Evolutionary conservation across 2,329 filamentous ascomycete genomes (phyloP), one percentile per base, ranked within the genome.

Genomic region (Chrysoporthe puriensis): DNA sequence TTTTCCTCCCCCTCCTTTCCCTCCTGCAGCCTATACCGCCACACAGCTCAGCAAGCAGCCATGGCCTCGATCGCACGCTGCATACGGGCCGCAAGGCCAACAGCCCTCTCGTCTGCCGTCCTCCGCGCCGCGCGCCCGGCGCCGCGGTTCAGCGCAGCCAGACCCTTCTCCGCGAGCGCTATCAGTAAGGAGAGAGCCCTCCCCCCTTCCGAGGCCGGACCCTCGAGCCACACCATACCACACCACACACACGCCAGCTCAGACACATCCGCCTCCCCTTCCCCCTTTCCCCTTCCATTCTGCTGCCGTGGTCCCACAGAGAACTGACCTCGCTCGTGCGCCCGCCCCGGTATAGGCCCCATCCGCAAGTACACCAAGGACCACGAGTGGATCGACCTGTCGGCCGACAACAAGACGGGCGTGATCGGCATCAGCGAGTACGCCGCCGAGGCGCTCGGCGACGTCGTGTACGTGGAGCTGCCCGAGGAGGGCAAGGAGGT

Each of bases 391-490:
- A 90, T 99, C 78, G 94, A 97, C 81, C 83, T 97, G 69, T 90
- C 90, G 66, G 88, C 88, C 63, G 92, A 96, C 81, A 89, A 91
- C 78, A 95, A 92, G 80, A 91, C 90, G 62, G 94, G 92, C 84
- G 88, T 86, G 63, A 84, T 90, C 73, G 96, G 96, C 70, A 97
- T 99, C 79, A 96, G 93, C 66, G 85, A 90, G 74, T 98, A 97
- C 85, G 96, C 96, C 26, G 92, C 96, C 73, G 88, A 96, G 75
- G 90, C 93, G 73, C 91, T 99, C 70, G 96, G 96, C 73, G 96
- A 99, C 78, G 94, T 98, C 69, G 95, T 99, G 77, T 99, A 92
- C 83, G 94, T 98, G 76, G 96, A 99, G 85, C 91, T 99, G 42
- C 96, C 96, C 66, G 84, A 90, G 73, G 77, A 85, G 66, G 90